These are phyloP conservation scores for Actinomucor elegans DNA, from an alignment of 371 early-diverging fungal genomes.

Conservation along the genomic window DNA sequence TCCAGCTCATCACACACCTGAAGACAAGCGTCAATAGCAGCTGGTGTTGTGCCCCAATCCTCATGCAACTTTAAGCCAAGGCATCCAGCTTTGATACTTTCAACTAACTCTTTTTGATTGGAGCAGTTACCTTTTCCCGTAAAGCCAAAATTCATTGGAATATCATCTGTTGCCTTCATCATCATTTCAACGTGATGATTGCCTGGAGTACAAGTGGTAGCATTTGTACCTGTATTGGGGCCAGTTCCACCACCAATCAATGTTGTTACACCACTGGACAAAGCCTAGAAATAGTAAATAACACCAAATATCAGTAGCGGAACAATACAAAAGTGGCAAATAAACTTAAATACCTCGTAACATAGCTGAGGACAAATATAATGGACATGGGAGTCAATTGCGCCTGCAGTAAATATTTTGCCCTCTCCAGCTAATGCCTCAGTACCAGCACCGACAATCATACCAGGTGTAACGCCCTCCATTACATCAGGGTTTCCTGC, in stretches of 20 bases:
- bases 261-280: slow-evolving; percentile 86
- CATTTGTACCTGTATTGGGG: slow-evolving; percentile 92
- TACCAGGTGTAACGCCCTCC: slow-evolving; percentile 86
- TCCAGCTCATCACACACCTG: slow-evolving; percentile 84
- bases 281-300: slow-evolving; percentile 47
- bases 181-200: slow-evolving; percentile 78
- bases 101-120: slow-evolving; percentile 61
- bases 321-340: neutral
- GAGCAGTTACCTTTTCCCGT: slow-evolving; percentile 93
- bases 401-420: slow-evolving; percentile 90
- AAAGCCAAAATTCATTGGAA: slow-evolving; percentile 90
- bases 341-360: slow-evolving; percentile 59
- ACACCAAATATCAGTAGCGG: neutral
- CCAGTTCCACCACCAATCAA: slow-evolving; percentile 95
- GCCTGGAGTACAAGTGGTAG: slow-evolving; percentile 93
- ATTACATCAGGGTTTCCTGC: slow-evolving; percentile 97
- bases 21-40: slow-evolving; percentile 89
- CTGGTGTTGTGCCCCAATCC: slow-evolving; percentile 94
- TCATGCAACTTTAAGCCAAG: slow-evolving; percentile 93
- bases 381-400: slow-evolving; percentile 89
- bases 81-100: slow-evolving; percentile 86
- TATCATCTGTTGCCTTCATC: slow-evolving; percentile 82
- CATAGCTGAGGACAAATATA: slow-evolving; percentile 89
- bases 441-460: slow-evolving; percentile 85
- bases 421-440: slow-evolving; percentile 92